Percentiles rank a stretch among this genome's conserved stretches.
Evolutionary conservation across 805 yeast species (phyloP).

Genomic region (Grigorovia yakushimaensis): DNA sequence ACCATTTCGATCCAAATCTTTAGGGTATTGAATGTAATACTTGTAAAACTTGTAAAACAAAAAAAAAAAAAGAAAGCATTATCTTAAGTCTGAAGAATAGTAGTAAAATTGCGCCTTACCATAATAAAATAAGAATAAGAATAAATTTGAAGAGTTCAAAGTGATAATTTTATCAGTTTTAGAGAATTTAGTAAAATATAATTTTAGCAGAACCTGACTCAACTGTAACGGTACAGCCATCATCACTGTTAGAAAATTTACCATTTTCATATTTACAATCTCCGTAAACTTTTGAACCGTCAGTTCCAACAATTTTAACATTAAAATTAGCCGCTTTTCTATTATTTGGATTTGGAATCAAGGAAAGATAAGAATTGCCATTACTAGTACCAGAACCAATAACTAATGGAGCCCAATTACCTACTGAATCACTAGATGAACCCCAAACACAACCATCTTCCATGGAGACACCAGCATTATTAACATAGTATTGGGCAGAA

Average conservation of each 20-base stretch:
- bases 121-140: no score
- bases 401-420: conserved; percentile 98
- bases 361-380: conserved; percentile 71
- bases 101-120: no score
- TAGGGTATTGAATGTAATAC: no score
- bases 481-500: conserved; percentile 94
- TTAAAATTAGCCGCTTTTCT: conserved; percentile 55
- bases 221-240: conserved; percentile 73
- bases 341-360: conserved; percentile 95
- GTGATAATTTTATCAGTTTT: no score
- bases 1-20: no score
- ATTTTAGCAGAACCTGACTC: conserved; percentile 51
- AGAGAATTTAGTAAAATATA: conserved; percentile 40
- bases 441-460: conserved; percentile 97
- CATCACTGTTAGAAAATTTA: conserved; percentile 48
- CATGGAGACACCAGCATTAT: conserved; percentile 85
- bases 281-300: conserved; percentile 59
- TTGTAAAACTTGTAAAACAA: no score
- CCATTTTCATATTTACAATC: conserved; percentile 77
- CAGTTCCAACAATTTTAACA: conserved; percentile 68
- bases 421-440: conserved; percentile 61
- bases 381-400: conserved; percentile 80
- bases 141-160: no score
- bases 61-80: no score
- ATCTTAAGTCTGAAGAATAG: no score